These are phyloP conservation scores for Fusarium continuum DNA, from an alignment of 2,329 filamentous ascomycete genomes.

Conservation along the genomic window DNA sequence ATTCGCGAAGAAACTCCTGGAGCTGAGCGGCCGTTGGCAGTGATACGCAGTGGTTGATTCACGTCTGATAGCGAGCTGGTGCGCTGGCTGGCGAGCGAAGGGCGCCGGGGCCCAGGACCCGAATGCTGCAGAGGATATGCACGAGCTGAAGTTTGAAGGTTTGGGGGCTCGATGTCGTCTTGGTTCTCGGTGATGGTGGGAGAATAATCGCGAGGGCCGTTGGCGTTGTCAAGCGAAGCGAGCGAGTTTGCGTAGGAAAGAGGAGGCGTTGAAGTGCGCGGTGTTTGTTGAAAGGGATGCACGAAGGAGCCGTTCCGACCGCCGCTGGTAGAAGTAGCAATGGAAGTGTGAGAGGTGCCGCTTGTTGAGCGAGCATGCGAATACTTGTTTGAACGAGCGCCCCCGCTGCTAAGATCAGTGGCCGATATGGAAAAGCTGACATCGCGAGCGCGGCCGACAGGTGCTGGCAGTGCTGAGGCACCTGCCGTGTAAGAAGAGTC, in stretches of 20 bases:
- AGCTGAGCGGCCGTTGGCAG: constrained; percentile 43
- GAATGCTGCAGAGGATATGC: constrained; percentile 34
- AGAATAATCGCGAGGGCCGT: constrained; percentile 59
- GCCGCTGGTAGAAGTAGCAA: constrained; percentile 64
- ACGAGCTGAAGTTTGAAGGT: constrained; percentile 27
- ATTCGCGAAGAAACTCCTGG: constrained; percentile 50
- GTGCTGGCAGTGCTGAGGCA: constrained; percentile 35
- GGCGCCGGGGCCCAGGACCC: constrained; percentile 41
- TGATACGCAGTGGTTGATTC: constrained; percentile 41
- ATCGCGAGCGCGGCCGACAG: constrained; percentile 48
- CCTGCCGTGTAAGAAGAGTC: constrained; percentile 39
- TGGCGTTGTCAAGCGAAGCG: constrained; percentile 58
- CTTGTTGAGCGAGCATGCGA: constrained; percentile 68
- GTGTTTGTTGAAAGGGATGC: constrained; percentile 72
- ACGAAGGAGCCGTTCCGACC: constrained; percentile 63
- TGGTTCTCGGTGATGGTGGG: constrained; percentile 65
- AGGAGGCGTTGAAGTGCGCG: constrained; percentile 68
- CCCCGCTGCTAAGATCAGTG: constrained; percentile 45
- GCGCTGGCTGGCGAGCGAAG: constrained; percentile 48
- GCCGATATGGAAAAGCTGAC: constrained; percentile 58
- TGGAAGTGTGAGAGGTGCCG: constrained; percentile 65
- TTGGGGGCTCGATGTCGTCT: constrained; percentile 50
- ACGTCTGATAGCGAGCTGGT: constrained; percentile 49
- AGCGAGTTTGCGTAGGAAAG: constrained; percentile 67
- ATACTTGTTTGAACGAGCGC: constrained; percentile 52